Evolutionary conservation across 2,329 filamentous ascomycete species (phyloP).

Genomic region (Endoconidiophora polonica): DNA sequence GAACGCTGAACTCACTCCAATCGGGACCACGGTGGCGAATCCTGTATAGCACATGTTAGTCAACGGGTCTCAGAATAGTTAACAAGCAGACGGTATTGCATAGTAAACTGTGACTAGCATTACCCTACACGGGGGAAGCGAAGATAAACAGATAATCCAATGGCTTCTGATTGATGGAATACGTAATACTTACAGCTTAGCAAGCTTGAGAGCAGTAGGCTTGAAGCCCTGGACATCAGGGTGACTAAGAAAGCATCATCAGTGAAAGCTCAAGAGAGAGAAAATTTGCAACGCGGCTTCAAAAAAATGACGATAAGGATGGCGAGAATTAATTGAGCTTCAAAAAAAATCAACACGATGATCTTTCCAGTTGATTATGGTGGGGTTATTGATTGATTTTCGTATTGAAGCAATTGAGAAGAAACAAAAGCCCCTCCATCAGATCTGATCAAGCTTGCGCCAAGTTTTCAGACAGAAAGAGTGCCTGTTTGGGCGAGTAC

Average conservation of each 20-base stretch:
- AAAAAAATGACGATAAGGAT: too few species aligned
- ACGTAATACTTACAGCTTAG: conserved; percentile 60
- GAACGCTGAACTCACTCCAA: conserved; percentile 62
- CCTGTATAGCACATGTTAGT: conserved; percentile 28
- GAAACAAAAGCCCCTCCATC: too few species aligned
- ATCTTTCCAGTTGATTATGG: too few species aligned
- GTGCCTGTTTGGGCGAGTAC: too few species aligned
- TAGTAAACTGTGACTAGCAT: background rate
- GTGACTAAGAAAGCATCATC: conserved; percentile 35
- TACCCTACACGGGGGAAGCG: background rate
- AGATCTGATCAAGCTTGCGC: too few species aligned
- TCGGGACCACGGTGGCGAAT: conserved; percentile 93
- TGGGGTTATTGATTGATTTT: too few species aligned
- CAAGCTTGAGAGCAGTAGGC: conserved; percentile 79
- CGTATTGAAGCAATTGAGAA: too few species aligned
- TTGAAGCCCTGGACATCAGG: conserved; percentile 95
- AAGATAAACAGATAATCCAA: background rate
- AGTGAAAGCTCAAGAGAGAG: background rate
- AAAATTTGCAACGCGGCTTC: too few species aligned
- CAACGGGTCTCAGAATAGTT: conserved; percentile 1
- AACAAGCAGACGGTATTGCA: background rate
- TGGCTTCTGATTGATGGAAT: background rate
- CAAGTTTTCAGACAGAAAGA: too few species aligned
- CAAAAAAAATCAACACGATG: too few species aligned
- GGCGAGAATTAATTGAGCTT: too few species aligned